Base-by-base conservation (phyloP, 257 asterid species). In the Ligustrum vulgare region DNA sequence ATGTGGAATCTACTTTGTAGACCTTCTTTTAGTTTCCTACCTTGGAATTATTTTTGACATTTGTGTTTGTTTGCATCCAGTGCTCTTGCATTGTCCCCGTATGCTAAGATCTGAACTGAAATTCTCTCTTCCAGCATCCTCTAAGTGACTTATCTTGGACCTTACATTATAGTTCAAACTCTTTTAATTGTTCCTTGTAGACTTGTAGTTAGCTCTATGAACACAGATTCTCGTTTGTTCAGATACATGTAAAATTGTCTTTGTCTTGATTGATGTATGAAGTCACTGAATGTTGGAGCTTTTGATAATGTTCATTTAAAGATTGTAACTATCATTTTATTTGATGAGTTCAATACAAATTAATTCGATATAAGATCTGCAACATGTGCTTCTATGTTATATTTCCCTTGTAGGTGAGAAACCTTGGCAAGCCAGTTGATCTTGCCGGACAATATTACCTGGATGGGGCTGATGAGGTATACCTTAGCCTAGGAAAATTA, bases 391-490 rank as follows among this genome's bases (percentile, higher is more conserved):
- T 68, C 8, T 54, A 15, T 80, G 0, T 75, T 35, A n/a, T 62
- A 16, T 78, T 65, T 72, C 79, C 78, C 76, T 71, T 84, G 75
- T 83, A 94, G 98, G 99, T 94, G 85, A 87, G 99, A 80, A 94
- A 94, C 89, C 97, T 94, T 65, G 99, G 99, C 77, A 92, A 91
- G 85, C 99, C 99, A 39, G 99, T 94, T 58, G 99, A 87, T 47
- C 99, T 94, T 81, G 98, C 99, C 56, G 93, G 91, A 63, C 93
- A 89, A 75, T 92, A 94, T 75, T 94, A 94, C 87, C 82, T 66
- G 81, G 97, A 94, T 83, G 99, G 99, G 78, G 99, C 99, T 71
- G 99, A 94, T 79, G 99, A 92, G 98, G 99, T 92, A 85, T 82
- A 77, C 35, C 79, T 72, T 58, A 58, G 67, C 71, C 56, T 80